Evolutionary conservation across 768 basidiomycete genomes (phyloP), one percentile per base, ranked within the genome.

Genomic region (Sarcodon aspratus): DNA sequence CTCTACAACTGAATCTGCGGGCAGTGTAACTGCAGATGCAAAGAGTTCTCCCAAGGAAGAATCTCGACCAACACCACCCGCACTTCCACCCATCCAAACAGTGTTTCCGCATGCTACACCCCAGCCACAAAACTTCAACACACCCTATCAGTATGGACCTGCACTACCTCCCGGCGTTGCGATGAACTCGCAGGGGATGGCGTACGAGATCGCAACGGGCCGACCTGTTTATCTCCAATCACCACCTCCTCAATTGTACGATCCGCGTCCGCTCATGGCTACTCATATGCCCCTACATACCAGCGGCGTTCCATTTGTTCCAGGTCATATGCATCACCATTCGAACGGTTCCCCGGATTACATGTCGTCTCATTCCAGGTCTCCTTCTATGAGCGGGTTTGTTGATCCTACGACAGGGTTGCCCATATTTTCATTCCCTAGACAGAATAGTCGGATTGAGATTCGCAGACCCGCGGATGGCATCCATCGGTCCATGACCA

Each of bases 191-290:
- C 80, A 85, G 51, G 88, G 88, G 33, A 72, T 87, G 67, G 71
- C 85, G n/a, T 90, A 82, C 59, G 88, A 91, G 62, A 60, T 89
- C 46, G 79, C 85, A 11, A 89, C 85, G 5, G 89, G 89, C 36
- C 85, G 85, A 36, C 77, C 85, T 9, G 80, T 91, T 33, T 83
- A 82, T 56, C 69, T 90, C 31, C 75, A 80, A 52, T 65, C 63
- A 2, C 54, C 72, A n/a, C 69, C 74, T 10, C 74, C 78, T 15
- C 70, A 73, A 31, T 73, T 84, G 69, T 84, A 78, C 58, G 79
- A 78, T 45, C 80, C 81, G 46, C 80, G 77, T n/a, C 80, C 83
- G 12, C 58, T 79, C 48, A 71, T 82, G 55, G 78, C 75, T 51
- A 66, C 73, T 11, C 75, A 78, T 61, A 68, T 74, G 59, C 63